Evolutionary conservation across 2,329 filamentous ascomycete species (phyloP).

Genomic region (Fusarium sp.): DNA sequence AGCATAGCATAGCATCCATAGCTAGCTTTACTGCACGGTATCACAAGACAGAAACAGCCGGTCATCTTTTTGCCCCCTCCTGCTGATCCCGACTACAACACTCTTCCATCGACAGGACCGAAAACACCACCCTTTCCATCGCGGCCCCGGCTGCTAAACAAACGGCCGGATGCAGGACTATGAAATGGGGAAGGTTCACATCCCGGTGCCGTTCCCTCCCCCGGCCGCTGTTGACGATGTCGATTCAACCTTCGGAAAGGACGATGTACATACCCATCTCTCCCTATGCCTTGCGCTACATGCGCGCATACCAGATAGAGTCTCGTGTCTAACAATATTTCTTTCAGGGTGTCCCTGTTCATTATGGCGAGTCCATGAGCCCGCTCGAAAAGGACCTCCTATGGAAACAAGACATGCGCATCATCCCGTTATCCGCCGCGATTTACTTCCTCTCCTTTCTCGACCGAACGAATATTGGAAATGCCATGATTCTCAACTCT

Average conservation of each 20-base stretch:
- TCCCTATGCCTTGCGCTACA: background rate
- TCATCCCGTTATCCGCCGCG: slow-evolving; percentile 70
- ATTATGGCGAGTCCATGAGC: slow-evolving; percentile 41
- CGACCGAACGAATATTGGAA: slow-evolving; percentile 76
- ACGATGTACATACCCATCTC: slow-evolving; percentile 34
- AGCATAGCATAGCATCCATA: background rate
- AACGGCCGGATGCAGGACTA: slow-evolving; percentile 33
- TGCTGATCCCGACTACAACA: slow-evolving; percentile 23
- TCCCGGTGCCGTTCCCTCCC: slow-evolving; percentile 43
- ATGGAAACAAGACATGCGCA: slow-evolving; percentile 71
- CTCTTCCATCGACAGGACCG: slow-evolving; percentile 1
- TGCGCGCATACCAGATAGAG: background rate
- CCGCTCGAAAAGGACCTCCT: slow-evolving; percentile 57
- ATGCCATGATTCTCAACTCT: slow-evolving; percentile 74
- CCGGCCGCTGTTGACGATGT: slow-evolving; percentile 45
- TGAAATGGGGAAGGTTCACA: slow-evolving; percentile 35
- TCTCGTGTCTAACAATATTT: slow-evolving; percentile 25
- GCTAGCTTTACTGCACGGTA: background rate
- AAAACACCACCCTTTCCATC: slow-evolving; percentile 13
- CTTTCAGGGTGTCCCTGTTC: slow-evolving; percentile 35
- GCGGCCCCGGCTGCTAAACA: slow-evolving; percentile 20
- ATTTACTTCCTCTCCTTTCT: slow-evolving; percentile 77
- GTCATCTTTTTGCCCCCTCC: slow-evolving; percentile 13
- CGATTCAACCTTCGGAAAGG: slow-evolving; percentile 45
- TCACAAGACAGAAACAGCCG: slow-evolving; percentile 13